Percentiles rank a stretch among this genome's conserved stretches.
phyloP scores from a whole-genome alignment of 345 rosid genomes.

The sweet orange (Citrus sinensis) region DNA sequence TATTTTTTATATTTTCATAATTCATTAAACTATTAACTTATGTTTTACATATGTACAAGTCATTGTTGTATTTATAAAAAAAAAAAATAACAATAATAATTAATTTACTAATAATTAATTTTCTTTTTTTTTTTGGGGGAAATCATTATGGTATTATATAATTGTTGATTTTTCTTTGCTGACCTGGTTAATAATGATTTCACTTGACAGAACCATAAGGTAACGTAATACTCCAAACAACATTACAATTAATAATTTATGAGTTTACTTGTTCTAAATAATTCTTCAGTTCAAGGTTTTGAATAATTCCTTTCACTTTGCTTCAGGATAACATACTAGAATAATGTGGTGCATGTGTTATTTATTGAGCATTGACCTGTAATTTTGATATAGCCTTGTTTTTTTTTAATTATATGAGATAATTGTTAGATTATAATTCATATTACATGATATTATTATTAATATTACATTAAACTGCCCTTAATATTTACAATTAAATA shows the following conservation, averaged over 20 bases:
- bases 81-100: neutral
- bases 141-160: neutral
- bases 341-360: neutral
- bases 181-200: constrained; percentile 4
- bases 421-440: no score
- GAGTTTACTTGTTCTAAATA: neutral
- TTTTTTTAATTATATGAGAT: no score
- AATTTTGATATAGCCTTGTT: no score
- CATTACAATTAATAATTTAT: neutral
- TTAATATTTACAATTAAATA: no score
- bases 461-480: accelerated
- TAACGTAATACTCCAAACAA: neutral
- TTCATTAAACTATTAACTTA: neutral
- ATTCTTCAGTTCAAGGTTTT: neutral
- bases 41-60: neutral
- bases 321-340: neutral
- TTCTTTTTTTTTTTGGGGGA: neutral
- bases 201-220: neutral
- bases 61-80: neutral
- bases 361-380: neutral
- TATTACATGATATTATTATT: no score
- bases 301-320: neutral
- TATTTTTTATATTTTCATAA: no score
- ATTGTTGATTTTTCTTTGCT: constrained; percentile 13
- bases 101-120: neutral